These are phyloP conservation scores for Microbotryum intermedium DNA, from an alignment of 1,284 basidiomycete genomes.

Conservation along the genomic window DNA sequence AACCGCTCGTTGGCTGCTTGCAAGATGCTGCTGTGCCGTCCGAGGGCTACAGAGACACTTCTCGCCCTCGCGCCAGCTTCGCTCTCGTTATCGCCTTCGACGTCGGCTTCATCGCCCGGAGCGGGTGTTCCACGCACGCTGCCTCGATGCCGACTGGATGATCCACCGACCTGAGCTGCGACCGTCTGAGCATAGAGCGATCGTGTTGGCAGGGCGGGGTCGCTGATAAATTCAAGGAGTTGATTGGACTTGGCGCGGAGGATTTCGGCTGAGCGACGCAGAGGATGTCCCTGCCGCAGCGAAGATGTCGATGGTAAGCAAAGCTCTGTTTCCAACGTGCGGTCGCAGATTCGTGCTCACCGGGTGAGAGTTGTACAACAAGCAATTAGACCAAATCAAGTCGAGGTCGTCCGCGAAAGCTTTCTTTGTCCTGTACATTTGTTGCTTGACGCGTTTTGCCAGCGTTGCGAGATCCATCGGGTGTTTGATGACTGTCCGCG, in stretches of 20 bases:
- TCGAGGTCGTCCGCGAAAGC: slow-evolving; percentile 91
- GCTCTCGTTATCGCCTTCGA: slow-evolving; percentile 27
- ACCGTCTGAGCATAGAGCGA: slow-evolving; percentile 3
- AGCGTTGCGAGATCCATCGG: slow-evolving; percentile 92
- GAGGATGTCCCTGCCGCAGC: slow-evolving; percentile 55
- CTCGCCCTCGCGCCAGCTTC: slow-evolving; percentile 7
- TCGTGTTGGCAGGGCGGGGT: slow-evolving; percentile 44
- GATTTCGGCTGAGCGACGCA: slow-evolving; percentile 66
- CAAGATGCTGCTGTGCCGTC: slow-evolving; percentile 1
- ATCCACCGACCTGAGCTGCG: not conserved
- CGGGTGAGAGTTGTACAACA: slow-evolving; percentile 81
- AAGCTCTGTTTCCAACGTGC: not conserved
- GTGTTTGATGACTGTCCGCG: slow-evolving; percentile 74
- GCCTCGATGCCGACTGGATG: not conserved
- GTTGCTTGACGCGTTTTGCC: slow-evolving; percentile 64
- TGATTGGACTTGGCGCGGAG: slow-evolving; percentile 70
- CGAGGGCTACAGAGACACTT: slow-evolving; percentile 3
- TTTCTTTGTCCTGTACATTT: slow-evolving; percentile 79
- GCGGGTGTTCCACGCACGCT: not conserved
- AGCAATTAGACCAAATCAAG: slow-evolving; percentile 94
- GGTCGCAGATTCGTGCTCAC: slow-evolving; percentile 46
- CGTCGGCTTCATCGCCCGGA: slow-evolving; percentile 9
- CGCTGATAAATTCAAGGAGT: slow-evolving; percentile 77
- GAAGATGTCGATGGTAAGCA: not conserved
- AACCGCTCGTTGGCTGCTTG: slow-evolving; percentile 1